Evolutionary conservation across 805 yeast genomes (phyloP).

Genomic region (Candida qinlingensis): DNA sequence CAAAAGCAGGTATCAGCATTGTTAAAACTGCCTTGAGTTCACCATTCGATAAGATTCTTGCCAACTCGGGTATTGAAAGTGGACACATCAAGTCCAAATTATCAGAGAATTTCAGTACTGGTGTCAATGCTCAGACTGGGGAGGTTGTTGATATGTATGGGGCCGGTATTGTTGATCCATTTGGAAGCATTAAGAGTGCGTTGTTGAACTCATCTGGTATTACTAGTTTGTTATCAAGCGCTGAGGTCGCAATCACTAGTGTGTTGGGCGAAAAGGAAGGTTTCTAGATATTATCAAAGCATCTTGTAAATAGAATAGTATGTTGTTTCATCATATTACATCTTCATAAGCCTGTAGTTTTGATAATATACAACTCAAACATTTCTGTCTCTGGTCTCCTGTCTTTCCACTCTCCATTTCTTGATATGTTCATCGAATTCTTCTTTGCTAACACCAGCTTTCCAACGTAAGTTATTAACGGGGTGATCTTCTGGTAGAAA

Average conservation of each 20-base stretch:
- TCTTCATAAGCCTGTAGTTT: no score
- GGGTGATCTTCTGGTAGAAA: conserved; percentile 20
- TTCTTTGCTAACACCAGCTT: conserved; percentile 7
- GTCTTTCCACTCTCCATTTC: conserved; percentile 2
- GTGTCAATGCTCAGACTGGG: conserved; percentile 90
- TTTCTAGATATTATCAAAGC: conserved; percentile 6
- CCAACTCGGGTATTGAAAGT: conserved; percentile 96
- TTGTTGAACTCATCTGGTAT: conserved; percentile 96
- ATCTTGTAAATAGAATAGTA: conserved; percentile 17
- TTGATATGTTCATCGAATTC: conserved; percentile 20
- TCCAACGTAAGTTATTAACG: conserved; percentile 14
- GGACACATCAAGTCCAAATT: conserved; percentile 63
- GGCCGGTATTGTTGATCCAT: conserved; percentile 97
- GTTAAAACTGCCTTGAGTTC: conserved; percentile 88
- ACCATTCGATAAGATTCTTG: conserved; percentile 94
- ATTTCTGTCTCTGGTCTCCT: background rate
- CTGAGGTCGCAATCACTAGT: conserved; percentile 97
- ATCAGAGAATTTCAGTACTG: conserved; percentile 73
- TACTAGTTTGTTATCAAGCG: conserved; percentile 93
- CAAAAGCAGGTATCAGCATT: conserved; percentile 91
- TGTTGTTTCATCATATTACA: no score
- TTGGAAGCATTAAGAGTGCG: conserved; percentile 95
- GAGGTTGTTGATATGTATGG: conserved; percentile 94
- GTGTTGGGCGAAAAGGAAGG: conserved; percentile 44
- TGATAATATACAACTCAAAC: background rate